Evolutionary conservation across 306 rosid species (phyloP).

Genomic region (Dicorynia guianensis): DNA sequence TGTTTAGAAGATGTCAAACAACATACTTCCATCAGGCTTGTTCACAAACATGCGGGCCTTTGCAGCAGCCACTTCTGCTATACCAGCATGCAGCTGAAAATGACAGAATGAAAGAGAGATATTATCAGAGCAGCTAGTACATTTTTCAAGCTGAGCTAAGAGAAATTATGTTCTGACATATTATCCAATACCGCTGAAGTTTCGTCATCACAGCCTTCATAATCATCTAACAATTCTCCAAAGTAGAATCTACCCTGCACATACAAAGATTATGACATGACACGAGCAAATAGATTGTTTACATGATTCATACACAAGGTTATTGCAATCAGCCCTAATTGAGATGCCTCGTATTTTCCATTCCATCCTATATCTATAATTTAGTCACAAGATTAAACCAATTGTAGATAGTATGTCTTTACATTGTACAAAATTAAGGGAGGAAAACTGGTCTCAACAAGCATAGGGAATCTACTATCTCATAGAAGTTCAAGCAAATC

Average conservation of each 20-base stretch:
- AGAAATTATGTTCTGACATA: constrained; percentile 9
- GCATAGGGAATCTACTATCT: constrained; percentile 11
- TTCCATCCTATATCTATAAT: not conserved
- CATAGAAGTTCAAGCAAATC: constrained; percentile 34
- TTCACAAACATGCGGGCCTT: constrained; percentile 98
- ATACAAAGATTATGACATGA: constrained; percentile 32
- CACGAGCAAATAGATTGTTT: constrained; percentile 15
- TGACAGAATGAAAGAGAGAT: constrained; percentile 41
- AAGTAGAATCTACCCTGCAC: constrained; percentile 97
- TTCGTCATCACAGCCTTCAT: constrained; percentile 79
- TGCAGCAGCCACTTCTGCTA: constrained; percentile 99
- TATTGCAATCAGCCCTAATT: constrained; percentile 25
- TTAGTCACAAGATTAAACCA: constrained; percentile 31
- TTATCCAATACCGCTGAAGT: constrained; percentile 64
- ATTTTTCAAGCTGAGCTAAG: constrained; percentile 25
- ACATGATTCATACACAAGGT: constrained; percentile 17
- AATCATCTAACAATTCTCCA: constrained; percentile 74
- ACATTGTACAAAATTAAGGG: not conserved
- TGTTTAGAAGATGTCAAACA: constrained; percentile 28
- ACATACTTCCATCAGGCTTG: constrained; percentile 99
- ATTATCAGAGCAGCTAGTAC: constrained; percentile 24
- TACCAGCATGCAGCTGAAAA: constrained; percentile 88
- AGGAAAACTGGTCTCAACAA: not conserved
- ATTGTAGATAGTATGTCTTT: constrained; percentile 8
- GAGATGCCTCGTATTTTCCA: constrained; percentile 28